A percentile compares a stretch with the other conserved stretches of the same genome.
These are phyloP conservation scores for Aquilaria sinensis DNA, from an alignment of 345 rosid species.

Conservation along the genomic window DNA sequence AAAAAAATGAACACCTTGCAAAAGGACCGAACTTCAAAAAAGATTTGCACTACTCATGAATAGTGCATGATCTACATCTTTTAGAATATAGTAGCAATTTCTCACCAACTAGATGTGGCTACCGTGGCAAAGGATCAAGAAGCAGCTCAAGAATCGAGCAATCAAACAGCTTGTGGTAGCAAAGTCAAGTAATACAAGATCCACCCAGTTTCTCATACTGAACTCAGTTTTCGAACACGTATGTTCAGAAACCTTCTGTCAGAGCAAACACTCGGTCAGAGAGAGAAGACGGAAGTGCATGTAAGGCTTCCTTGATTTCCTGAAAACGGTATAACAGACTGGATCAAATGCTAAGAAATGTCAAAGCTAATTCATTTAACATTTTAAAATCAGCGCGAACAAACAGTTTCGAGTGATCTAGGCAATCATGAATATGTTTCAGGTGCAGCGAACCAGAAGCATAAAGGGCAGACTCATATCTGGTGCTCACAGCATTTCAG, in stretches of 20 bases:
- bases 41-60: no score
- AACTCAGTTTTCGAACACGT: not conserved
- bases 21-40: no score
- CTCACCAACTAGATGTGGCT: no score
- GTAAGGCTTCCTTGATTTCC: conserved; percentile 72
- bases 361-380: not conserved
- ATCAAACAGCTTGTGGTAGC: no score
- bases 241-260: conserved; percentile 61
- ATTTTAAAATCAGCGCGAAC: not conserved
- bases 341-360: not conserved
- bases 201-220: no score
- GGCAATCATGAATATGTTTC: not conserved
- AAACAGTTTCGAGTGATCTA: not conserved
- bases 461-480: no score
- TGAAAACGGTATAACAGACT: conserved; percentile 17
- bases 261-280: conserved; percentile 72
- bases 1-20: no score
- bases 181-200: no score
- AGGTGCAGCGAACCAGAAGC: not conserved
- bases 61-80: no score
- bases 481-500: not conserved
- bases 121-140: no score
- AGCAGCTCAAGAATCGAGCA: no score
- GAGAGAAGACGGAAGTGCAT: conserved; percentile 53
- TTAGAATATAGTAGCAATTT: no score